Base-by-base conservation (phyloP, 2,329 filamentous ascomycete species). In the Tolypocladium inflatum region DNA sequence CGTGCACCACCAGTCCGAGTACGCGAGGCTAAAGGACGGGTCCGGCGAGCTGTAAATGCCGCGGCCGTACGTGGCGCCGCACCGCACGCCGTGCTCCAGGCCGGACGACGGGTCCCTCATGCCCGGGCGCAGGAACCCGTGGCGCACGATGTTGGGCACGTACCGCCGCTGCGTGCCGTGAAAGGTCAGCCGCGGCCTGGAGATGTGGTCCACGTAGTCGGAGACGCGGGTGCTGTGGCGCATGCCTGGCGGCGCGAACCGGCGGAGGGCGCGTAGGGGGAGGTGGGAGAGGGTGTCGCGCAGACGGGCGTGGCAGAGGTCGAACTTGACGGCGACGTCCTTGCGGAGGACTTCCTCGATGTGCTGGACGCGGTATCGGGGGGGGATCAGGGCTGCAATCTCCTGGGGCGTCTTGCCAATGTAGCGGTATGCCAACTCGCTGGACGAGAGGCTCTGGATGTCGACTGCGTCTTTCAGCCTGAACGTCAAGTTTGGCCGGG, bases 21-120 rank as follows among this genome's bases (percentile, higher is more conserved):
- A 79, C 2, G 56, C 59, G 1, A 78, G 64, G 7, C 75, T 67
- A 58, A 75, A 78, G 5, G 64, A 63, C 2, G 74, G 60, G n/a
- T 66, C 63, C 3, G 75, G 75, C 4, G 75, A 77, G 30, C 73
- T 74, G 65, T 78, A 79, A 58, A 79, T 75, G 3, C 76, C 76
- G 1, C 65, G 64, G 10, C 75, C 70, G 59, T 73, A 78, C 1
- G 70, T 71, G 23, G 71, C 66, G 13, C 76, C 74, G n/a, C 58
- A 59, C 35, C 62, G 60, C 8, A 54, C 48, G 26, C 4, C 35
- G 30, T 57, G 55, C 26, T 30, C 23, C 19, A 11, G 13, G 37
- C 45, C 50, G 17, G 55, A 52, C 21, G 55, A 23, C 7, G 62
- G 64, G 35, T 62, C 63, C 4, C 55, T 57, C 53, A 63, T 41